Conservation (phyloP, 108 stramenopile genomes). For the Phaeodactylum tricornutum region DNA sequence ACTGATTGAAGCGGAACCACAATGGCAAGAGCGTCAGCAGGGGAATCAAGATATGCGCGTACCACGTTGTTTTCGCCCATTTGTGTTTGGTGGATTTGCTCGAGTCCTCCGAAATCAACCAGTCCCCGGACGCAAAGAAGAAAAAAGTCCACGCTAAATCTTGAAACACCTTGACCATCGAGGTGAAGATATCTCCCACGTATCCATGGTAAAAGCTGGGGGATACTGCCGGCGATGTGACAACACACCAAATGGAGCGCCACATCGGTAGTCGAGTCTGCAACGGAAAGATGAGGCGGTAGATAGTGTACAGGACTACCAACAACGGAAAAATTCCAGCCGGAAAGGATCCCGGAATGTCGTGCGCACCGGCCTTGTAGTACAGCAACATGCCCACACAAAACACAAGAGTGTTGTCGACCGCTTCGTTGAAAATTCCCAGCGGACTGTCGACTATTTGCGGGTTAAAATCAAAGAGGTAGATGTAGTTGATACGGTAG, state of each 20-base stretch:
- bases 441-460: conserved; percentile 58
- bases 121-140: conserved; percentile 82
- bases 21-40: conserved; percentile 74
- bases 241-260: conserved; percentile 53
- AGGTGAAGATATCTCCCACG: conserved; percentile 80
- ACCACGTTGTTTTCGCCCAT: conserved; percentile 46
- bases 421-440: conserved; percentile 73
- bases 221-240: conserved; percentile 61
- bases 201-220: conserved; percentile 83
- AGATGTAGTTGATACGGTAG: conserved; percentile 84
- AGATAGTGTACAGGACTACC: conserved; percentile 60
- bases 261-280: conserved; percentile 69
- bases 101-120: conserved; percentile 34
- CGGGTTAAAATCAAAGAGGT: conserved; percentile 83
- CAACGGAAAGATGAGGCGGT: conserved; percentile 67
- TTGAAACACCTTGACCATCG: conserved; percentile 89
- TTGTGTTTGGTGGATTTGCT: conserved; percentile 13
- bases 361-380: conserved; percentile 61
- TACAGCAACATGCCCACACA: conserved; percentile 56
- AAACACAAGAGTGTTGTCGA: conserved; percentile 76
- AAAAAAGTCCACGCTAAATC: conserved; percentile 81
- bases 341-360: conserved; percentile 64
- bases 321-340: conserved; percentile 71
- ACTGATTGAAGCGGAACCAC: conserved; percentile 88
- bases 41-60: conserved; percentile 72